Conservation (phyloP, 805 yeast species). For the Saccharomyces cerevisiae region DNA sequence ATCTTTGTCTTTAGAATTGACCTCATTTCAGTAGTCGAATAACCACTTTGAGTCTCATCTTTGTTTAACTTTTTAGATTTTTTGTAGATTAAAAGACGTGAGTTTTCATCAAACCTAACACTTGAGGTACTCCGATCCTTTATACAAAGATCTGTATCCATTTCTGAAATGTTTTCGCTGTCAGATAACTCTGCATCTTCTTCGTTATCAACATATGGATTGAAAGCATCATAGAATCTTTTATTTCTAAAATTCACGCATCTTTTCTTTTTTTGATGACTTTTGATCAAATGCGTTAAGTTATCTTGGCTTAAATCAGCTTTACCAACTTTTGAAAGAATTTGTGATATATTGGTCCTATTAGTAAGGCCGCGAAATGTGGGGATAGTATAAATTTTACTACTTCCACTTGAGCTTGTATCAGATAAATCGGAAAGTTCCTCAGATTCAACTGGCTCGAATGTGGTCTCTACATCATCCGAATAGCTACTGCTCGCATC, state of each 20-base stretch:
- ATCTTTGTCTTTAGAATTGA: conserved; percentile 34
- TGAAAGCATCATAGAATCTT: conserved; percentile 14
- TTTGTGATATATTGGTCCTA: conserved; percentile 10
- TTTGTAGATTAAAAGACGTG: conserved; percentile 1
- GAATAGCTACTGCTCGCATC: not conserved
- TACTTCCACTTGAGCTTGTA: not conserved
- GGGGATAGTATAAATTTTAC: conserved; percentile 32
- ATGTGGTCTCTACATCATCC: not conserved
- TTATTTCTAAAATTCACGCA: conserved; percentile 8
- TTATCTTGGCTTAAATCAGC: conserved; percentile 14
- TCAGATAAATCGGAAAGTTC: not conserved
- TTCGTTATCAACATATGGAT: not conserved
- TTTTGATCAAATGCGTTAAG: conserved; percentile 7
- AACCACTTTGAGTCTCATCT: not conserved
- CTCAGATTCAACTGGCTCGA: not conserved
- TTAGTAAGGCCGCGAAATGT: conserved; percentile 30
- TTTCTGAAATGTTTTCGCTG: not conserved
- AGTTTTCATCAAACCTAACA: conserved; percentile 4
- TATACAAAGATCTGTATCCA: not conserved
- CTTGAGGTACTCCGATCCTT: not conserved
- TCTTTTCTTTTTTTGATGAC: not conserved
- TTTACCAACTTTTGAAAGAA: conserved; percentile 12
- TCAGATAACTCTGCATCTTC: not conserved
- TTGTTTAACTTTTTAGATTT: conserved; percentile 1
- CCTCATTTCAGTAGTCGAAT: conserved; percentile 10